Conservation (phyloP, 352 stramenopile species). For the Phytopythium helicoides region DNA sequence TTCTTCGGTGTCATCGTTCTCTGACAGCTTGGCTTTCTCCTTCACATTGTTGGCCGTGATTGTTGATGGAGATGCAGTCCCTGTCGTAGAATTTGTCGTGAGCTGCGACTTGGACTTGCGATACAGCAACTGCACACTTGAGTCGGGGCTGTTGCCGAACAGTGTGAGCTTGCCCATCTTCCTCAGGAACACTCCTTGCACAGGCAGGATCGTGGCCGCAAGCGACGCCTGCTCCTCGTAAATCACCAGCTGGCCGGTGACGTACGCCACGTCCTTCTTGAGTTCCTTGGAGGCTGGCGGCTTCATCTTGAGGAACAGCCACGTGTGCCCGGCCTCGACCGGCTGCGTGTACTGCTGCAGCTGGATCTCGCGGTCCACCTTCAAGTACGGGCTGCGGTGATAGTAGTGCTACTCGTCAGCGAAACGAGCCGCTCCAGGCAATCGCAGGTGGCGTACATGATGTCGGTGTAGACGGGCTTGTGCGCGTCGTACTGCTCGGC, state of each 20-base stretch:
- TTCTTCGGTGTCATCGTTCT: background rate
- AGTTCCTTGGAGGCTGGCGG: constrained; percentile 63
- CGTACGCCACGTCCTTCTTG: constrained; percentile 66
- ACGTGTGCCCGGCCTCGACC: constrained; percentile 68
- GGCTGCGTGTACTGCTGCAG: constrained; percentile 75
- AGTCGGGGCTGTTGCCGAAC: constrained; percentile 81
- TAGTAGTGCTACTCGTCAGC: background rate
- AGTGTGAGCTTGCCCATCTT: constrained; percentile 72
- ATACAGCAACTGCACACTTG: constrained; percentile 78
- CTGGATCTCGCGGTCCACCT: constrained; percentile 70
- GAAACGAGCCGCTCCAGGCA: too few relatives aligned
- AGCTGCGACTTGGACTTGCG: constrained; percentile 27
- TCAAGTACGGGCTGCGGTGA: constrained; percentile 53
- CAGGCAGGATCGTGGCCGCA: constrained; percentile 71
- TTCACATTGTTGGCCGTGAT: background rate
- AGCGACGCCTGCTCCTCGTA: constrained; percentile 81
- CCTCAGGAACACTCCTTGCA: constrained; percentile 81
- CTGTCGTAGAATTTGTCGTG: constrained; percentile 15
- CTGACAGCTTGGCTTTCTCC: background rate
- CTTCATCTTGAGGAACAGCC: constrained; percentile 84
- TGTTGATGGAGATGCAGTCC: background rate
- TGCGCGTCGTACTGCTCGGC: constrained; percentile 57
- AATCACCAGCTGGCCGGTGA: constrained; percentile 79
- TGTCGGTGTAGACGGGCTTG: constrained; percentile 55
- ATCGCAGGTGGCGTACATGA: too few relatives aligned